Evolutionary conservation across 2,329 filamentous ascomycete species (phyloP), one percentile per base, ranked within the genome.

Genomic region (Paraphaeosphaeria sporulosa): DNA sequence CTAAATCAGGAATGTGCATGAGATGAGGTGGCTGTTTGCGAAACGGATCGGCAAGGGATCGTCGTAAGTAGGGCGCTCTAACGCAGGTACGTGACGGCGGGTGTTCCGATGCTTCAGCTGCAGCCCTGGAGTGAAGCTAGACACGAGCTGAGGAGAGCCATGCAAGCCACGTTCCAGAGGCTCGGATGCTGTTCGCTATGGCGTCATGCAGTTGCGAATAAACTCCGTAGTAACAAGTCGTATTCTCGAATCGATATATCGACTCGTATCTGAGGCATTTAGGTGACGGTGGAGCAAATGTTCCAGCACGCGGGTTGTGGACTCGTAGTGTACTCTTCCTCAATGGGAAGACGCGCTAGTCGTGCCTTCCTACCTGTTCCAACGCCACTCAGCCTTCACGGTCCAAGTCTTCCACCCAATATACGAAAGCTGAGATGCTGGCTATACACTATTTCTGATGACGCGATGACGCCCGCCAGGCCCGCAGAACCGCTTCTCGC

Each of bases 401-500:
- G 19, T 44, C n/a, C 40, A 21, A n/a, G n/a, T 12, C 42, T 21
- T 44, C 9, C n/a, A 44, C 7, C n/a, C 42, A 21, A 10, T 10
- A 7, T 13, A 5, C 23, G 10, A n/a, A 42, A 4, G 7, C 17
- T 12, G 12, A 25, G 19, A 21, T 1, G 17, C n/a, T 32, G 44
- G 12, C 15, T 30, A 21, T 15, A 9, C n/a, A 25, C 23, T 1
- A n/a, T 25, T 7, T 42, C 46, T 9, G 40, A 47, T 10, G 32
- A 46, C n/a, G 38, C n/a, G 17, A 47, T 30, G 34, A 13, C 32
- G 21, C 10, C 10, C 8, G 53, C 44, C 7, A 42, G 51, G 23
- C 27, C 59, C 40, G 64, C 65, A 43, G 63, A 69, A 19, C 59
- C 68, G 8, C 27, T 70, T 15, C 63, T 72, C n/a, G 71, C 70